Evolutionary conservation across 2,329 filamentous ascomycete genomes (phyloP), one percentile per base, ranked within the genome.

Genomic region (Talaromyces marneffei): DNA sequence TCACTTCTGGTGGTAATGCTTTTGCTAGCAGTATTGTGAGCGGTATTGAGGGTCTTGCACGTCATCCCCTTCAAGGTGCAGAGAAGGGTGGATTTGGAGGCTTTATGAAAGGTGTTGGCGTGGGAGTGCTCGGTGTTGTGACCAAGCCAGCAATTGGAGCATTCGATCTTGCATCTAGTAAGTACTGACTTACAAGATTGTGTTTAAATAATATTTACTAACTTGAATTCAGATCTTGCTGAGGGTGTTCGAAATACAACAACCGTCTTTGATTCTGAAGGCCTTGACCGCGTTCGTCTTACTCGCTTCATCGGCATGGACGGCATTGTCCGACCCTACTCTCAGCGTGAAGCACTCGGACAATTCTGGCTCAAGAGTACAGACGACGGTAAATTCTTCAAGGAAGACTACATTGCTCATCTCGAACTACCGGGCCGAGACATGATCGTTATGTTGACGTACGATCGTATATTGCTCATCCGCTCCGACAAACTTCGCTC

Each of bases 331-430:
- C 88, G 93, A 2, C 92, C 94, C 0, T 99, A 96, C 80, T 92
- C 88, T 60, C 90, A 96, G 72, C 90, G 94, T 52, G 94, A 99
- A 80, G 92, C 94, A 0, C 86, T 99, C 2, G 94, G 94, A 0
- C 94, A 99, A 74, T 97, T 91, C 80, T 99, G 94, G 95, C 87
- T 99, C 66, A 99, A 99, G 82, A 96, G 96, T 62, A 87, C 96
- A 10, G 94, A 99, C 77, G 94, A 97, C 66, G 94, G 94, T 64
- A 94, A 92, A 74, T 97, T 93, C 81, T 99, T 99, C 83, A 89
- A 96, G 77, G 94, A 99, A 76, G 85, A 91, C 72, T 99, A 99
- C 78, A 94, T 99, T 74, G 95, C 92, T 4, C 95, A 99, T 72
- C 82, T 99, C 4, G 93, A 99, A 76, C 84, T 99, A 27, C 90